Base-by-base conservation (phyloP, 805 yeast species). In the Yamadazyma ubonensis region DNA sequence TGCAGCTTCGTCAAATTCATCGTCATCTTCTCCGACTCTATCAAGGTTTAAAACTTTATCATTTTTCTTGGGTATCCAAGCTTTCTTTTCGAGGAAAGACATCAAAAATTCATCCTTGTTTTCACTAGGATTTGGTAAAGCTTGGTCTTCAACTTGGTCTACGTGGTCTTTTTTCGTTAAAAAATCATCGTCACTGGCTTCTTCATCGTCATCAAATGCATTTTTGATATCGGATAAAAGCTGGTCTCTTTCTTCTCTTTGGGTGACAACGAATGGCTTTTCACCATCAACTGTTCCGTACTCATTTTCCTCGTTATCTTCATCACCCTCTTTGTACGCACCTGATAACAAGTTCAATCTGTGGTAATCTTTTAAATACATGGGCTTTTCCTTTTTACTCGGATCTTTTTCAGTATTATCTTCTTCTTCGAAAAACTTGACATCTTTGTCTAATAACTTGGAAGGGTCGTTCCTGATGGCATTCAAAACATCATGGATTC, bases 341-440 rank as follows among this genome's bases (percentile, higher is more conserved):
- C 90, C 91, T 3, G 81, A 70, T n/a, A 93, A 66, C 25, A 90
- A 61, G 49, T 80, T 84, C 79, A 79, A 78, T 59, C 98, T 75
- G 57, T 93, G 97, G 55, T 90, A 93, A 59, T 93, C 99, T 52
- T 90, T 89, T 61, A 93, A 75, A 58, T 83, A 87, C 41, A 93
- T 70, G 7, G 98, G 96, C 44, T 70, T 67, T 31, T 69, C 71
- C 23, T 52, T 53, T n/a, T n/a, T n/a, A n/a, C 49, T 63, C 27
- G 45, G 14, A 15, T 41, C 42, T 4, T 40, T 37, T 11, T 39
- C 36, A 17, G 39, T 38, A 3, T 61, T 66, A 8, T 29, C 46
- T 5, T 37, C 15, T 6, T 36, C 28, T 3, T 81, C 83, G 60
- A 86, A 91, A 55, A 93, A 93, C 53, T 72, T 78, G 8, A 75